Evolutionary conservation across 2,329 filamentous ascomycete genomes (phyloP).

Genomic region (Aspergillaceae sp.): DNA sequence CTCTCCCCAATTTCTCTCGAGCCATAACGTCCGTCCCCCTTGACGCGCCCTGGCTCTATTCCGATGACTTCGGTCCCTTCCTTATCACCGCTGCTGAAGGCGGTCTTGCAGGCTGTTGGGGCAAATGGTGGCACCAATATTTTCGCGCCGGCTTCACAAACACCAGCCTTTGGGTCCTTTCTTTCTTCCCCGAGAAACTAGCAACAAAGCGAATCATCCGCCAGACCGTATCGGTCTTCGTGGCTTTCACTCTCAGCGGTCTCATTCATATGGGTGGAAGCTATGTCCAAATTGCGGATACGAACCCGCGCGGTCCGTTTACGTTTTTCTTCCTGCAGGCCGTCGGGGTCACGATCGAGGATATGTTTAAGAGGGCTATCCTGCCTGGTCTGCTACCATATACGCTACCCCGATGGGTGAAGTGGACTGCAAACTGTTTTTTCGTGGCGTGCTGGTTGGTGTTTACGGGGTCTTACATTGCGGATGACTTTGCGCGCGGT

Average conservation of each 20-base stretch:
- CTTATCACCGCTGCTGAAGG: conserved; percentile 40
- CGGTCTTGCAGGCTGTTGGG: conserved; percentile 76
- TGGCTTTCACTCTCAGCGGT: conserved; percentile 29
- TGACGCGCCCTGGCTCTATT: conserved; percentile 54
- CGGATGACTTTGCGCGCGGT: conserved; percentile 64
- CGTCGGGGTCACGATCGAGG: conserved; percentile 57
- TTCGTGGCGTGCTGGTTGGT: conserved; percentile 62
- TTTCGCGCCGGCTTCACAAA: conserved; percentile 56
- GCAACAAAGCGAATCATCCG: conserved; percentile 10
- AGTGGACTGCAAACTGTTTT: conserved; percentile 50
- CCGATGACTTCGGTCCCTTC: conserved; percentile 48
- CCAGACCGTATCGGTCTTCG: conserved; percentile 16
- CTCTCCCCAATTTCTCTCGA: conserved; percentile 47
- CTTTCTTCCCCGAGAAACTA: conserved; percentile 15
- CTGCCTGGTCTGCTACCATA: conserved; percentile 23
- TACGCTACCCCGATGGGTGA: conserved; percentile 38
- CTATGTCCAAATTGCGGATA: conserved; percentile 55
- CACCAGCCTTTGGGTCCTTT: conserved; percentile 32
- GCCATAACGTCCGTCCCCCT: conserved; percentile 52
- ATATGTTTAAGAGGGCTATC: conserved; percentile 30
- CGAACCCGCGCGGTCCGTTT: conserved; percentile 47
- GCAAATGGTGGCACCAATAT: conserved; percentile 81
- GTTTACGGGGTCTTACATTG: conserved; percentile 55
- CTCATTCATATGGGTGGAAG: conserved; percentile 63
- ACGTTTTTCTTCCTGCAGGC: conserved; percentile 67